A percentile compares a stretch with the other conserved stretches of the same genome.
These are phyloP conservation scores for Rhodomyrtus psidioides DNA, from an alignment of 441 rosid species.

Conservation along the genomic window DNA sequence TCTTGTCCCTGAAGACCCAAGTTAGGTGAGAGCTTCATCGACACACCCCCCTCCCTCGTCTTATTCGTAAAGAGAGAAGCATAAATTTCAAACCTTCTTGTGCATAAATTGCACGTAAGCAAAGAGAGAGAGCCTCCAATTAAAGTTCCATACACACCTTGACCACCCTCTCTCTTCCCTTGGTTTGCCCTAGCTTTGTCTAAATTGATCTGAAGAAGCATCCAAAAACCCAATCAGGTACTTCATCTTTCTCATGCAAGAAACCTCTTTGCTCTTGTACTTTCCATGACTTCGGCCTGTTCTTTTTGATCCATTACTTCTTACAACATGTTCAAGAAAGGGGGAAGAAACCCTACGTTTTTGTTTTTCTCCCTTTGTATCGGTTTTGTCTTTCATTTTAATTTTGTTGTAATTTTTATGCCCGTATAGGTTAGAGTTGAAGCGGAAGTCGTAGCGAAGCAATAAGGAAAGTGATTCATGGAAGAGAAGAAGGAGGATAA, in stretches of 20 bases:
- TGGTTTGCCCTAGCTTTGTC: not conserved
- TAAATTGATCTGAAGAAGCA: not conserved
- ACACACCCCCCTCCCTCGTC: constrained; percentile 26
- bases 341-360: not conserved
- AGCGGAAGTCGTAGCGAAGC: not conserved
- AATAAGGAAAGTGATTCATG: constrained; percentile 10
- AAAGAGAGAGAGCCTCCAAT: not conserved
- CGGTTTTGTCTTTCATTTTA: not conserved
- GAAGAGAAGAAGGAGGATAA: constrained; percentile 46
- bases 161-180: not conserved
- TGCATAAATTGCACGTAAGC: constrained; percentile 35
- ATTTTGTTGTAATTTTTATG: not conserved
- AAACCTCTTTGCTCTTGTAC: constrained; percentile 25
- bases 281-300: not conserved
- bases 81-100: constrained; percentile 39
- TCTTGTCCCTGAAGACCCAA: constrained; percentile 63
- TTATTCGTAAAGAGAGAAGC: constrained; percentile 2
- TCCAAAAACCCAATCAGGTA: not conserved
- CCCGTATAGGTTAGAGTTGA: not conserved
- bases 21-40: constrained; percentile 81
- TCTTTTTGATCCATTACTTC: not conserved
- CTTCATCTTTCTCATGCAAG: constrained; percentile 37
- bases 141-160: not conserved
- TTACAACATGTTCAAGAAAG: not conserved
- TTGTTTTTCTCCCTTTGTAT: not conserved